These are phyloP conservation scores for Gremmenia infestans DNA, from an alignment of 2,329 filamentous ascomycete genomes.

Conservation along the genomic window DNA sequence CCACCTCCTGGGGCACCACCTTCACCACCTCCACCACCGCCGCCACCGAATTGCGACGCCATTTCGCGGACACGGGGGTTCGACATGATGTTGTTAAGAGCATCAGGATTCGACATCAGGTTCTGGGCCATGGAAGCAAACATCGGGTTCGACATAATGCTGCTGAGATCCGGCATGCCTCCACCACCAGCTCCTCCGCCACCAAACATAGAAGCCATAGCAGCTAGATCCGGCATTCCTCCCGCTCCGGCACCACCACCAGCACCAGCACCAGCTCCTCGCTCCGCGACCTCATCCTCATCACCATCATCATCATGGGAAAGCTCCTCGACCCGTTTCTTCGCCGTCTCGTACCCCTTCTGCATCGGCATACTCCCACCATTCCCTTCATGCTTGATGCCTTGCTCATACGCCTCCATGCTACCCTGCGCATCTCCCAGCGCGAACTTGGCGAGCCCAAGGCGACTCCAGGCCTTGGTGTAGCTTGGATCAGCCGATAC, in stretches of 20 bases:
- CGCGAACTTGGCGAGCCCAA: constrained; percentile 87
- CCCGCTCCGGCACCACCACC: constrained; percentile 46
- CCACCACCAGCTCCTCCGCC: constrained; percentile 58
- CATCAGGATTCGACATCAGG: constrained; percentile 92
- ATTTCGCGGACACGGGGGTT: constrained; percentile 86
- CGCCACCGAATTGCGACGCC: constrained; percentile 71
- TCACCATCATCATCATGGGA: constrained; percentile 40
- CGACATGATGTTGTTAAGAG: constrained; percentile 88
- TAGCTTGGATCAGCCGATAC: constrained; percentile 85
- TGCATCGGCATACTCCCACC: constrained; percentile 97
- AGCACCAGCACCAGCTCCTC: constrained; percentile 40
- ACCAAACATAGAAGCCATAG: constrained; percentile 71
- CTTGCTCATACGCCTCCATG: constrained; percentile 91
- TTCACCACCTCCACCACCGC: constrained; percentile 47
- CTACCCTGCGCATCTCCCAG: constrained; percentile 84
- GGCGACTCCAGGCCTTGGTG: constrained; percentile 93
- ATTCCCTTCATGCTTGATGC: constrained; percentile 89
- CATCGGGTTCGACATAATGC: constrained; percentile 97
- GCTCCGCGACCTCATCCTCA: constrained; percentile 47
- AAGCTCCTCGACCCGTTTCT: constrained; percentile 78
- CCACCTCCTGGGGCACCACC: constrained; percentile 39
- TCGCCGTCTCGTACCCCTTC: constrained; percentile 92
- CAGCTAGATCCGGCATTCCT: constrained; percentile 69
- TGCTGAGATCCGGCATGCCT: constrained; percentile 81
- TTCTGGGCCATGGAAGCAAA: constrained; percentile 96